Evolutionary conservation across 495 filamentous ascomycete species (phyloP).

Genomic region (Penicillium bovifimosum): DNA sequence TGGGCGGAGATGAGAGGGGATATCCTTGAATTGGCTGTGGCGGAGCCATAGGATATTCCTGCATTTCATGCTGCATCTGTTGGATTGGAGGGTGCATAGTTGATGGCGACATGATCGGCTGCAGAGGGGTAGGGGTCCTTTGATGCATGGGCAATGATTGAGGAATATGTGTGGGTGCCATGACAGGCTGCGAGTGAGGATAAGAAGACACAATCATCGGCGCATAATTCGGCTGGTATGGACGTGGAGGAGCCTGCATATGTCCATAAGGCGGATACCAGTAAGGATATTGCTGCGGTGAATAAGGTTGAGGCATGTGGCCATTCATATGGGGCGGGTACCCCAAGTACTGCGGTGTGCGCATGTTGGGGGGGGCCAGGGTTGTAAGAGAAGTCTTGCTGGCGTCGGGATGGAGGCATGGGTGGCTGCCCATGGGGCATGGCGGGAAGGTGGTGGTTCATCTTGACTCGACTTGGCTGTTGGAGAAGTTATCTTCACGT

Average conservation of each 20-base stretch:
- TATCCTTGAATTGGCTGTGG: constrained; percentile 23
- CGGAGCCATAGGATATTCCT: constrained; percentile 29
- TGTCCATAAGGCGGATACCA: constrained; percentile 46
- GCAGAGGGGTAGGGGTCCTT: constrained; percentile 38
- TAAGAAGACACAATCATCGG: constrained; percentile 50
- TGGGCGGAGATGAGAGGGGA: constrained; percentile 28
- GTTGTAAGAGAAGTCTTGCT: constrained; percentile 46
- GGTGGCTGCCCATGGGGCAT: constrained; percentile 53
- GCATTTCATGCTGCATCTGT: constrained; percentile 27
- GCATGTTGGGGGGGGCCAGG: constrained; percentile 41
- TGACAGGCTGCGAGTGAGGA: constrained; percentile 39
- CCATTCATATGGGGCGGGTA: constrained; percentile 44
- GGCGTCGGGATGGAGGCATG: constrained; percentile 44
- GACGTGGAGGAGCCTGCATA: constrained; percentile 40
- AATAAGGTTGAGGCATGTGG: constrained; percentile 38
- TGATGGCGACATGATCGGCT: constrained; percentile 39
- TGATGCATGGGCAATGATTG: constrained; percentile 35
- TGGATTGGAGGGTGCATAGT: constrained; percentile 23
- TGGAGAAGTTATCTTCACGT: constrained; percentile 34
- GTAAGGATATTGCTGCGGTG: constrained; percentile 40
- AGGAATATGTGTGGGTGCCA: constrained; percentile 37
- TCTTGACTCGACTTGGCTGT: constrained; percentile 38
- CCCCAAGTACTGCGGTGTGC: constrained; percentile 42
- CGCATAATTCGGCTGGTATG: constrained; percentile 38
- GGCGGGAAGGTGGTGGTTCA: constrained; percentile 52